A percentile compares a stretch with the other conserved stretches of the same genome.
These are phyloP conservation scores for Singerocomus rubriflavus DNA, from an alignment of 1,284 basidiomycete genomes.

Conservation along the genomic window DNA sequence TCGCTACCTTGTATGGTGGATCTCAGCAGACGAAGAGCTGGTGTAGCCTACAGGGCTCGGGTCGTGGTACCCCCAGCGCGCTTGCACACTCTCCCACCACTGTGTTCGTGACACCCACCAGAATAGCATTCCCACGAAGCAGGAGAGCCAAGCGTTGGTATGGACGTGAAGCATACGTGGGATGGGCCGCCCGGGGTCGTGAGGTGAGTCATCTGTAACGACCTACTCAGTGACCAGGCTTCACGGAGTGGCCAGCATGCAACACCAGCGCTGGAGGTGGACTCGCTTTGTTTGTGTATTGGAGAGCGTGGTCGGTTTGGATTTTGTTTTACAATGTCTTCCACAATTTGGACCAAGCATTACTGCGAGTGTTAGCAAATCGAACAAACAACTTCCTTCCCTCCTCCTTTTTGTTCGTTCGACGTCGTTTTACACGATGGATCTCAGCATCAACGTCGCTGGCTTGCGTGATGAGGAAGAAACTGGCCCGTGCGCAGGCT, in stretches of 20 bases:
- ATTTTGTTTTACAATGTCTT: conserved; percentile 74
- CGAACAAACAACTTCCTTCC: conserved; percentile 38
- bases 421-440: conserved; percentile 21
- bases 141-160: neutral
- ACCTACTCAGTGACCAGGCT: neutral
- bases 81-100: neutral
- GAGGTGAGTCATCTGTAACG: neutral
- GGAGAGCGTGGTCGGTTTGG: conserved; percentile 49
- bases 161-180: neutral
- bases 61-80: neutral
- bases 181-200: neutral
- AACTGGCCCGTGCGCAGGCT: conserved; percentile 36
- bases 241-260: neutral
- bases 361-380: conserved; percentile 55
- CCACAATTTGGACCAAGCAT: conserved; percentile 63
- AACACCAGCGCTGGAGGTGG: neutral
- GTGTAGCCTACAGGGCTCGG: neutral
- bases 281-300: conserved; percentile 57
- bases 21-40: too few relatives aligned
- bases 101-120: neutral
- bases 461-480: conserved; percentile 22
- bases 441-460: conserved; percentile 13
- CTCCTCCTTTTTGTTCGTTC: conserved; percentile 20
- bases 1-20: neutral
- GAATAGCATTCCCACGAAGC: neutral